Evolutionary conservation across 345 rosid species (phyloP).

Genomic region (Eucalyptus cloeziana): DNA sequence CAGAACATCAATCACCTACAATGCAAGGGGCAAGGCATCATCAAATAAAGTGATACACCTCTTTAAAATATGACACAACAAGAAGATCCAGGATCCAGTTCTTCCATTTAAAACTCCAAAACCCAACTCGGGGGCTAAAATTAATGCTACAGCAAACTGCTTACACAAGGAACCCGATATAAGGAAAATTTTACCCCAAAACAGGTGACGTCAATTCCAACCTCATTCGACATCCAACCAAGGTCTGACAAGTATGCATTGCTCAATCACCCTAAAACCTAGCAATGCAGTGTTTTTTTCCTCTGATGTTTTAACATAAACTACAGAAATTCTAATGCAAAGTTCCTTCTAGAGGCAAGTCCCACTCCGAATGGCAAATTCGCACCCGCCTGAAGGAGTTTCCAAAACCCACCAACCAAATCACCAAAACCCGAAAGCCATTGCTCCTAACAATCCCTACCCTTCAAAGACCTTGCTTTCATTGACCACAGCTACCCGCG

Average conservation of each 20-base stretch:
- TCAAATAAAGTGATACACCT: not conserved
- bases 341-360: not conserved
- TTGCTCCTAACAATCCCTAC: not conserved
- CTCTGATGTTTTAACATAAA: not conserved
- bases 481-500: not conserved
- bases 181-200: not conserved
- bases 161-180: not conserved
- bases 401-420: not conserved
- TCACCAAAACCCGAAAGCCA: not conserved
- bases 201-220: not conserved
- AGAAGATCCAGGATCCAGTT: not conserved
- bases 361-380: not conserved
- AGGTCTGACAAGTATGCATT: not conserved
- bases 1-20: slow-evolving; percentile 55
- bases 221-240: not conserved
- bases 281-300: not conserved
- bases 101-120: not conserved
- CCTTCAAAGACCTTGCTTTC: not conserved
- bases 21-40: not conserved
- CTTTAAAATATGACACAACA: not conserved
- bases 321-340: not conserved
- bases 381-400: not conserved
- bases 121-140: not conserved
- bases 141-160: not conserved
- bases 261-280: not conserved